Base-by-base conservation (phyloP, 2,329 filamentous ascomycete species). In the Monilinia laxa region DNA sequence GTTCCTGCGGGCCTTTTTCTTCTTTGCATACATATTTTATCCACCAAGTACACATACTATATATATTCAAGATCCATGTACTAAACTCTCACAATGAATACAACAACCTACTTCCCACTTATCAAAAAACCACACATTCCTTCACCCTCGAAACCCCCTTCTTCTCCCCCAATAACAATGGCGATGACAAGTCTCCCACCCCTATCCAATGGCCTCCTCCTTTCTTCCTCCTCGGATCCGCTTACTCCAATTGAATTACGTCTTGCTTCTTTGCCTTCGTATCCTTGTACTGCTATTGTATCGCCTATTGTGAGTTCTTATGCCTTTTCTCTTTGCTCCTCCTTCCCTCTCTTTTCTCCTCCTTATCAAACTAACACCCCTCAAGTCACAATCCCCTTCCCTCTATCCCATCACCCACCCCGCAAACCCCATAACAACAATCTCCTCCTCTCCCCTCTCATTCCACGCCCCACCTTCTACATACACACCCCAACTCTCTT, bases 231-330 rank as follows among this genome's bases (percentile, higher is more conserved):
- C 11, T 16, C 42, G 6, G 18, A 35, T 12, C 57, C 56, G 25
- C 40, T 59, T 25, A 25, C 11, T 2, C 56, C 57, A 9, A 10
- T 59, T 5, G 57, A 59, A 23, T 25, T 59, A 5, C 57, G 57
- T 18, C 18, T 59, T 23, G 42, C 45, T 2, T 59, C 57, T 1
- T 42, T 59, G 12, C 57, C 20, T 10, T 59, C 28, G 1, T 59
- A n/a, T 9, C 57, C 57, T 20, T 59, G 57, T 12, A 59, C 42
- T 6, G 56, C 56, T 1, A 59, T 59, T 28, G 57, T 49, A 16
- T 42, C 40, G 14, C 40, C 40, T 16, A 42, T 42, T 3, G 40
- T 42, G 12, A 5, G 40, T 42, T 42, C 40, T 42, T 4, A 16
- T 42, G 10, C 14, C 14, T 40, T 40, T 11, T 14, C 38, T 6